Evolutionary conservation across 192 early-diverging fungal genomes (phyloP), one percentile per base, ranked within the genome.

Genomic region (Thamnidium elegans): DNA sequence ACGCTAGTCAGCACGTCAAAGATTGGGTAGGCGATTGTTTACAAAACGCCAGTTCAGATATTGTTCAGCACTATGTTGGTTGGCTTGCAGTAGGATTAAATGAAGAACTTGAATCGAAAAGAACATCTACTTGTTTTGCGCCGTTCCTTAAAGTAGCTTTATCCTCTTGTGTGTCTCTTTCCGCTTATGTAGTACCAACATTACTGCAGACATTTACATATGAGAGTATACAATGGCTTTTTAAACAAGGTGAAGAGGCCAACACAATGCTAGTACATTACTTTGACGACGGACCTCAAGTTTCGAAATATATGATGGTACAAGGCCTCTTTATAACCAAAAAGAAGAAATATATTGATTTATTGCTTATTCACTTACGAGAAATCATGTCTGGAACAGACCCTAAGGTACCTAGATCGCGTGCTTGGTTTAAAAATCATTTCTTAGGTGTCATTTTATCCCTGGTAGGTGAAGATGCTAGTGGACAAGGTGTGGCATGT

Each of bases 21-120:
- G 58, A 42, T 30, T 73, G 71, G 66, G 46, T 61, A 19, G 39
- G 42, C 1, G 71, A 68, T 20, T 68, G 66, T 61, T 13, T 68
- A 15, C 48, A 53, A n/a, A 42, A 52, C 9, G 66, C 71, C 0
- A 44, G 62, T 1, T 17, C 71, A 6, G 34, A 23, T n/a, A 50
- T 72, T 14, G 21, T 67, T 0, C 46, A 46, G 11, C 32, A 23
- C 14, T 67, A 67, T 60, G 46, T 72, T 4, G 65, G 52, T 11
- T 72, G 70, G 70, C 50, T 71, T n/a, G 34, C 59, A 3, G 4
- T 36, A 1, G 55, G 53, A 21, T 15, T 65, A 13, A 47, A 56
- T 19, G 23, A 45, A 2, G 44, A 32, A 31, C 19, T 34, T 20
- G 30, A 36, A 43, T 17, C n/a, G 6, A 48, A 32, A 3, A 26